A percentile compares a stretch with the other conserved stretches of the same genome.
These are phyloP conservation scores for Syncephalastrum sp. DNA, from an alignment of 371 early-diverging fungal genomes.

Conservation along the genomic window DNA sequence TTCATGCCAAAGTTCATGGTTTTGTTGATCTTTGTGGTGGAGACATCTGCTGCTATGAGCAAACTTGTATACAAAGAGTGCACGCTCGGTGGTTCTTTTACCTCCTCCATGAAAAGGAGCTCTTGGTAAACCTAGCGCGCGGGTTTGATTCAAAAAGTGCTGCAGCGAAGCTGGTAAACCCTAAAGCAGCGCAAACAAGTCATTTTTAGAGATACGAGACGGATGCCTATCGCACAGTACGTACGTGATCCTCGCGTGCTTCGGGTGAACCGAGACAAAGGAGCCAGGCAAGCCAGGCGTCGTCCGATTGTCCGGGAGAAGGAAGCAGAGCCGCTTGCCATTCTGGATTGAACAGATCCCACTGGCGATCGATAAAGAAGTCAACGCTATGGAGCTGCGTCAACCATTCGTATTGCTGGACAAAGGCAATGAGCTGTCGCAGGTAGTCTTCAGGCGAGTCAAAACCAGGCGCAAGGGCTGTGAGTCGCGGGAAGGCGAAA, in stretches of 20 bases:
- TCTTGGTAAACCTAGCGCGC: slow-evolving; percentile 9
- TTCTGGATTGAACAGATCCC: slow-evolving; percentile 41
- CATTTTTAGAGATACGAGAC: neutral
- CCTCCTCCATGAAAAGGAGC: slow-evolving; percentile 1
- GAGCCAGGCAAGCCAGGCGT: slow-evolving; percentile 14
- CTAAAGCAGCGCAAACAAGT: neutral
- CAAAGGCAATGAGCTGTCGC: slow-evolving; percentile 26
- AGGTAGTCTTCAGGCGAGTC: slow-evolving; percentile 30
- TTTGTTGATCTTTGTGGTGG: slow-evolving; percentile 1
- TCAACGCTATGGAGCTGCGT: slow-evolving; percentile 53
- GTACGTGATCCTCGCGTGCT: neutral
- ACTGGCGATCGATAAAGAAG: slow-evolving; percentile 47
- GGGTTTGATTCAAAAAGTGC: slow-evolving; percentile 5
- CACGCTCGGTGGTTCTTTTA: neutral
- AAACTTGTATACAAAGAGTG: neutral
- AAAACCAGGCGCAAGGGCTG: neutral
- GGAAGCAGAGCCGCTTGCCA: slow-evolving; percentile 46
- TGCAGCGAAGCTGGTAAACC: slow-evolving; percentile 15
- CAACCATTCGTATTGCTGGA: slow-evolving; percentile 35
- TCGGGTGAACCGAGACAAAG: slow-evolving; percentile 10
- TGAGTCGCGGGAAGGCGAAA: no score
- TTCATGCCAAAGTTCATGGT: slow-evolving; percentile 21
- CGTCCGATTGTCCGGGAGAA: neutral
- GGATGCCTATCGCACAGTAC: no score
- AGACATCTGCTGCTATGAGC: neutral